Evolutionary conservation across 352 stramenopile species (phyloP), one percentile per base, ranked within the genome.

Genomic region (Phytopythium helicoides): DNA sequence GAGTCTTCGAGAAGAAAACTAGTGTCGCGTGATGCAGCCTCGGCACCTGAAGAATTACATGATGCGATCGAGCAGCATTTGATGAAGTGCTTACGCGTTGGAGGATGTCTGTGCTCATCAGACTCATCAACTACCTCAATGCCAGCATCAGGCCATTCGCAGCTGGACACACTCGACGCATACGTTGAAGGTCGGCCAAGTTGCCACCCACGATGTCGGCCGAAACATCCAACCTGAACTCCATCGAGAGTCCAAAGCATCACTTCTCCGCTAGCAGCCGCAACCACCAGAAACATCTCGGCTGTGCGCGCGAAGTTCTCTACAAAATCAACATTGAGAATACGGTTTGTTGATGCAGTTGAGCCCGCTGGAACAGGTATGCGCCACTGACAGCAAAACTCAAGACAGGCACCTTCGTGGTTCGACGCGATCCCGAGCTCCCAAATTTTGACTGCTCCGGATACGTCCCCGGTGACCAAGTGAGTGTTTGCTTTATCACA

Each of bases 211-310:
- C 68, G 73, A 21, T 89, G 81, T 5, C 73, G 73, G 16, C 81
- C 81, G 58, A 92, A 89, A 34, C 67, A 76, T 9, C 81, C 81
- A 0, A 92, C 67, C 25, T 85, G 70, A 2, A 88, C 64, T 15
- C 81, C 79, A 33, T 88, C 76, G 14, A 92, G 42, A 10, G 81
- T 87, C 81, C 81, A 92, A 14, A 92, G n/a, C 51, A 60, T 86
- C 26, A 92, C 71, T 35, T 88, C 78, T 6, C 78, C 78, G 49
- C 85, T 83, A 11, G 60, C 75, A 48, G 73, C 82, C 0, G 78
- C 78, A 21, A 89, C 49, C 6, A 92, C 47, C 26, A 92, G 31
- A 51, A 75, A 92, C n/a, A 87, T 33, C 47, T 92, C 78, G 0
- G 61, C 48, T 16, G 79, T 61, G 18, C 78, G 72, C 33, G 67